These are phyloP conservation scores for Melaleuca alternifolia DNA, from an alignment of 345 rosid genomes.

Conservation along the genomic window DNA sequence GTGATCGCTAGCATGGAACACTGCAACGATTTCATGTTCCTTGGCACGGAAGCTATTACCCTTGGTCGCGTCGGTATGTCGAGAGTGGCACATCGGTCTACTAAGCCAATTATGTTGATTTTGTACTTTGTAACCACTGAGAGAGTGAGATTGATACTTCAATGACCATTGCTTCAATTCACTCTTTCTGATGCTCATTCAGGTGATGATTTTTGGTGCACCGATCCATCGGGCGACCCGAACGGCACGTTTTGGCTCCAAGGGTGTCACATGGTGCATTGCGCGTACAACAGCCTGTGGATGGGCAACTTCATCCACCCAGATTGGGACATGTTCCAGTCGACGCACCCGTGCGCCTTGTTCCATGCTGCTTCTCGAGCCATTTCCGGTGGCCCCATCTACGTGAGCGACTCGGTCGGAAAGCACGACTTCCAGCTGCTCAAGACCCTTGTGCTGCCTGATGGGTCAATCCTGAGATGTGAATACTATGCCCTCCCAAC, in stretches of 20 bases:
- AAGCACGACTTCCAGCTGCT: constrained; percentile 67
- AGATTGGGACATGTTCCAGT: constrained; percentile 99
- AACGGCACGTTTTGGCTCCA: constrained; percentile 96
- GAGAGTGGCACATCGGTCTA: neutral
- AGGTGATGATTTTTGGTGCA: constrained; percentile 99
- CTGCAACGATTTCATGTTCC: constrained; percentile 96
- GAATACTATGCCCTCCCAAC: constrained; percentile 90
- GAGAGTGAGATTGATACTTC: neutral
- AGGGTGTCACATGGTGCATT: constrained; percentile 98
- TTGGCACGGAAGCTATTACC: constrained; percentile 80
- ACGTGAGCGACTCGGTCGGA: constrained; percentile 74
- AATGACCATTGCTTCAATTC: neutral
- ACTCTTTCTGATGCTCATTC: neutral
- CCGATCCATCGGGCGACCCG: constrained; percentile 92
- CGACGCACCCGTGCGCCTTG: constrained; percentile 91
- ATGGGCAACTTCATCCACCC: constrained; percentile 99
- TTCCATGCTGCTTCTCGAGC: constrained; percentile 97
- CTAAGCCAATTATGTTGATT: neutral
- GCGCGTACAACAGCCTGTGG: constrained; percentile 98
- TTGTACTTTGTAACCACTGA: neutral
- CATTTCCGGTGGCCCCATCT: constrained; percentile 90
- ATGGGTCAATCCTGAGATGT: constrained; percentile 80
- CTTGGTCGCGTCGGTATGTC: constrained; percentile 95
- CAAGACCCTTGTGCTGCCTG: constrained; percentile 58
- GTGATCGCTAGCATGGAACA: constrained; percentile 98